Percentiles rank a stretch among this genome's conserved stretches.
Conservation (phyloP, 305 asterid species). For the Withania somnifera region DNA sequence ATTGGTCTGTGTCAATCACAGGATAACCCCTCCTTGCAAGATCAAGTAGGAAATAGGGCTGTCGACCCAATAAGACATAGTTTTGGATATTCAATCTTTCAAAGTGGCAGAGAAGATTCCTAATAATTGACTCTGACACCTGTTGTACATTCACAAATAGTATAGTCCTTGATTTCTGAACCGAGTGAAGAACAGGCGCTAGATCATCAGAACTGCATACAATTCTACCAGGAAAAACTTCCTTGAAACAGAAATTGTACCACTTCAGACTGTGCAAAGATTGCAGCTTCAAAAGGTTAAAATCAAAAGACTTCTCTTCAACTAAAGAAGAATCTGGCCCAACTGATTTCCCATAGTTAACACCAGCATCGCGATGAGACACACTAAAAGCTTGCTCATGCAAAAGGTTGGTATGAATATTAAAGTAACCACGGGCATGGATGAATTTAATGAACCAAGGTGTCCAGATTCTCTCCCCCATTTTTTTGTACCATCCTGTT, state of each 20-base stretch:
- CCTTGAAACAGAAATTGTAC: constrained; percentile 73
- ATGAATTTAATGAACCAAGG: constrained; percentile 92
- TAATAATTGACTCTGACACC: constrained; percentile 32
- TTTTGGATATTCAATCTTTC: constrained; percentile 50
- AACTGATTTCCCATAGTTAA: constrained; percentile 67
- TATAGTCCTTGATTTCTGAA: constrained; percentile 39
- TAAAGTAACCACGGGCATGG: constrained; percentile 65
- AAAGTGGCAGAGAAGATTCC: constrained; percentile 73
- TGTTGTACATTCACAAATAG: constrained; percentile 42
- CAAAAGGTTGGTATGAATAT: constrained; percentile 61
- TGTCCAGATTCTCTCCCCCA: constrained; percentile 93
- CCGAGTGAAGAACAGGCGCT: constrained; percentile 31
- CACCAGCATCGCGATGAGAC: constrained; percentile 87
- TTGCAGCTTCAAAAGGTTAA: constrained; percentile 33
- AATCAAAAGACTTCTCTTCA: constrained; percentile 32
- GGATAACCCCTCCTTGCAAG: constrained; percentile 79
- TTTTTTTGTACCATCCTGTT: constrained; percentile 83
- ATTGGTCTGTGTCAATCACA: constrained; percentile 39
- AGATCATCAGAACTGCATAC: constrained; percentile 38
- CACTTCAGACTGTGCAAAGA: constrained; percentile 59
- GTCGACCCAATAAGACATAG: constrained; percentile 47
- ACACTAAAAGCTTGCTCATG: constrained; percentile 62
- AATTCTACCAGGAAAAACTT: constrained; percentile 41
- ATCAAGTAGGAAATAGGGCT: constrained; percentile 44
- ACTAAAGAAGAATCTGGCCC: constrained; percentile 77